Evolutionary conservation across 2,329 filamentous ascomycete species (phyloP), one percentile per base, ranked within the genome.

Genomic region (Colletotrichum sp.): DNA sequence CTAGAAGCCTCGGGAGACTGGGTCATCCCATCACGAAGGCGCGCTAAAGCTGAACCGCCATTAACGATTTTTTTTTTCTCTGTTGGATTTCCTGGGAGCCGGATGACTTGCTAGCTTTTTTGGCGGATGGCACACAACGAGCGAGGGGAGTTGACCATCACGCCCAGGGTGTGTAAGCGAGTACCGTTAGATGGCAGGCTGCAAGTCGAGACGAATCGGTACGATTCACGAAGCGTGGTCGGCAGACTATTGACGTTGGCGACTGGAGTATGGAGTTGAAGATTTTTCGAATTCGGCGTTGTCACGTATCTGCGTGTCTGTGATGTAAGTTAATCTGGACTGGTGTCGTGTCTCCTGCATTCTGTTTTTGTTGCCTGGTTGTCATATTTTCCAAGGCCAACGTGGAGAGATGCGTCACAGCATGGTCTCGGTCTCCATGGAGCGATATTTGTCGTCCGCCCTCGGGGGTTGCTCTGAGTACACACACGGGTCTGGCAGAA

Each of bases 1-100:
- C 43, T 60, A 67, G 72, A 75, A 75, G 63, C 68, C 72, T 63
- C n/a, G 63, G 32, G 58, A 76, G 66, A 71, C 71, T 61, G 74
- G 71, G 71, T 48, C 74, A 76, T 71, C 74, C 71, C 52, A 75
- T 68, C 52, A 16, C 26, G 15, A 61, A 38, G 66, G 34, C 52
- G 30, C 71, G 71, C 71, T 67, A 74, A 61, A 71, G 71, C 74
- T 36, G 74, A 67, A 74, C 58, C 65, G 64, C 71, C 26, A 61
- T 52, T 65, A 34, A 69, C 65, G 71, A 76, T 18, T 71, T 60
- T 67, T 55, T 61, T 16, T 18, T 15, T 24, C 21, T 63, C 36
- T 65, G 18, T 24, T 32, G 18, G 43, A 48, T 48, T 48, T 52
- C 32, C 43, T 52, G 67, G 52, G 34, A 26, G 68, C 55, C 72